Base-by-base conservation (phyloP, 441 rosid species). In the Populus hybrid region DNA sequence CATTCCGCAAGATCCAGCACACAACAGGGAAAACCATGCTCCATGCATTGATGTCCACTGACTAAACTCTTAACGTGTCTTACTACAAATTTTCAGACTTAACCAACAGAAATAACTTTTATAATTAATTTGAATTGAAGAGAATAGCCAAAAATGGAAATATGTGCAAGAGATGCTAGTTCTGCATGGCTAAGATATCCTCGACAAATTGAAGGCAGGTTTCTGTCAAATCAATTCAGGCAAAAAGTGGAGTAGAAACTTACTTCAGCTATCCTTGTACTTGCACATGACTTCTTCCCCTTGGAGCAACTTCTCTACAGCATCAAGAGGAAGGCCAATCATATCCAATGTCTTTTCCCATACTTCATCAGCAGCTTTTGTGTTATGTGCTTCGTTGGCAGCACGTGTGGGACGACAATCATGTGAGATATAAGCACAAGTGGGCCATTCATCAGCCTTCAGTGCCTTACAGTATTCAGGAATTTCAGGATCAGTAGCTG, bases 401-500 rank as follows among this genome's bases (percentile, higher is more conserved):
- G 97, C 90, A 83, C 86, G 90, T 73, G 87, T 77, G 2, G 94
- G 94, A 67, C 89, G 90, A 78, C 98, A 93, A 77, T 89, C 92
- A 74, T 88, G 91, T 77, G 95, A 87, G 67, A 93, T 88, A 78
- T 88, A 92, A 34, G 94, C 91, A 77, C 97, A 89, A 67, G 86
- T 90, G 35, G 97, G 97, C 94, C 91, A 90, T 8, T 89, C 93
- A 75, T 93, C 93, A 3, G 86, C 85, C 86, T 86, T 89, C 75
- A 92, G 78, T 72, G 82, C 79, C 75, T 91, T 89, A 74, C 97
- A 90, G 70, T 89, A 89, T 73, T 90, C 95, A 20, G 91, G 83
- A 76, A 93, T 83, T 90, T 90, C 92, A 82, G 96, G 94, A 86
- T 88, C 93, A n/a, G 97, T 92, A 21, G 98, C 97, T 28, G 95